These are phyloP conservation scores for Hericium alpestre DNA, from an alignment of 768 basidiomycete species.

Conservation along the genomic window DNA sequence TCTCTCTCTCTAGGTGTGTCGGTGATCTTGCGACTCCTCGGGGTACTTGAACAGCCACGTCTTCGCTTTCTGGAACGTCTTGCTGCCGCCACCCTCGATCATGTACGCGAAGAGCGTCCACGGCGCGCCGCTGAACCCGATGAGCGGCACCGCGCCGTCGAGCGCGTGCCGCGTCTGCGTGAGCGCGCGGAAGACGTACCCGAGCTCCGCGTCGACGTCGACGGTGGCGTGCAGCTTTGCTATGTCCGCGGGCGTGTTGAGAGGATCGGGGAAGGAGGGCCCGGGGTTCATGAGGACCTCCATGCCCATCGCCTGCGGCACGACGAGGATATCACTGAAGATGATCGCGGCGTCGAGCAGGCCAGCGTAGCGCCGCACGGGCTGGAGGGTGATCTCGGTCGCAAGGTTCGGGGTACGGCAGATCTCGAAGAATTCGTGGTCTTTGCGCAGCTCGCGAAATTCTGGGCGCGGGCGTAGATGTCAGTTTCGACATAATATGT, in stretches of 20 bases:
- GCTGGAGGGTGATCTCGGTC: conserved; percentile 84
- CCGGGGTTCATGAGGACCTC: conserved; percentile 89
- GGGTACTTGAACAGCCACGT: conserved; percentile 92
- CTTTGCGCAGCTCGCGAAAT: conserved; percentile 76
- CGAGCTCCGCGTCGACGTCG: conserved; percentile 74
- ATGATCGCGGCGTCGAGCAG: conserved; percentile 94
- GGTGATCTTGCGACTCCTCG: conserved; percentile 69
- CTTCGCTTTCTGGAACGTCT: conserved; percentile 85
- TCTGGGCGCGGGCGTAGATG: conserved; percentile 36
- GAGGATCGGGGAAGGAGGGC: conserved; percentile 80
- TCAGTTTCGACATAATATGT: not conserved
- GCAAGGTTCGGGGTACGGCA: conserved; percentile 89
- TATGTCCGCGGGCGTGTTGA: conserved; percentile 67
- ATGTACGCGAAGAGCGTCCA: conserved; percentile 99
- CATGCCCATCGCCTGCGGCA: conserved; percentile 97
- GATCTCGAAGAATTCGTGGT: conserved; percentile 90
- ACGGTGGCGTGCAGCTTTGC: conserved; percentile 48
- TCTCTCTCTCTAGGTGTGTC: no score
- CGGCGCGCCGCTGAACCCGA: conserved; percentile 95
- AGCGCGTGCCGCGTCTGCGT: conserved; percentile 65
- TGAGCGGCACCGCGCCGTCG: conserved; percentile 84
- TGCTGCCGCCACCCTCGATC: conserved; percentile 93
- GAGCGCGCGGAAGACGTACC: conserved; percentile 90
- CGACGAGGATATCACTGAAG: conserved; percentile 95
- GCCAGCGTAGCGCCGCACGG: conserved; percentile 78